phyloP scores from a whole-genome alignment of 106 monocot genomes.

The Gastrodia elata region DNA sequence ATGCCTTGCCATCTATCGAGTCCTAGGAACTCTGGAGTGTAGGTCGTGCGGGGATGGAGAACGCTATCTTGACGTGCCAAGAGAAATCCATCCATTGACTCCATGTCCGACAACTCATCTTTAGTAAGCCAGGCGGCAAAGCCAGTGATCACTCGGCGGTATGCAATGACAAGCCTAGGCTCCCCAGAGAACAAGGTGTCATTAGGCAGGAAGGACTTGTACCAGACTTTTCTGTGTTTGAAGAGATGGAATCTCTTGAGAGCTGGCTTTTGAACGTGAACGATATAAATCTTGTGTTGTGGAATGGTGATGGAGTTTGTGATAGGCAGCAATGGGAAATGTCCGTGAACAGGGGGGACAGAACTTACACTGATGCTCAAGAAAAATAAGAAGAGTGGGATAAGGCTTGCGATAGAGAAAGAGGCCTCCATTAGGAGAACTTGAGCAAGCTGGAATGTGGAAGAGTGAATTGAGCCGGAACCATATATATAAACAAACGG shows the following conservation, averaged over 20 bases:
- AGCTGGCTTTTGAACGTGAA: background rate
- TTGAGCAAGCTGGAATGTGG: background rate
- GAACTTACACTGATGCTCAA: background rate
- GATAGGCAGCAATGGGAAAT: background rate
- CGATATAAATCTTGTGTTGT: background rate
- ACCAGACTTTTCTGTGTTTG: background rate
- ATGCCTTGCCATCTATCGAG: background rate
- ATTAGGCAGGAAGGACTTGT: constrained; percentile 1
- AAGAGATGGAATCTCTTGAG: background rate
- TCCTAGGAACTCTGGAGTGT: constrained; percentile 20
- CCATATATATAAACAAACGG: background rate
- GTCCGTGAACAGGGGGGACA: background rate
- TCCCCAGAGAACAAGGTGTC: background rate
- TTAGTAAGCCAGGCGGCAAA: constrained; percentile 8
- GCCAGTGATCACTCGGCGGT: constrained; percentile 14
- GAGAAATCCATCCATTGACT: constrained; percentile 12
- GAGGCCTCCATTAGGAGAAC: background rate
- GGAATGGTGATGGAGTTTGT: background rate
- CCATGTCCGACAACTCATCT: background rate
- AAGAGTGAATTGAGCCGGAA: background rate
- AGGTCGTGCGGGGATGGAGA: constrained; percentile 14
- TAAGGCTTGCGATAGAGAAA: background rate
- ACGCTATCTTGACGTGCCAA: constrained; percentile 9
- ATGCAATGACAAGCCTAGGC: constrained; percentile 12
- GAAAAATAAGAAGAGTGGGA: background rate